These are phyloP conservation scores for Tetrapyrgos nigripes DNA, from an alignment of 1,284 basidiomycete species.

Conservation along the genomic window DNA sequence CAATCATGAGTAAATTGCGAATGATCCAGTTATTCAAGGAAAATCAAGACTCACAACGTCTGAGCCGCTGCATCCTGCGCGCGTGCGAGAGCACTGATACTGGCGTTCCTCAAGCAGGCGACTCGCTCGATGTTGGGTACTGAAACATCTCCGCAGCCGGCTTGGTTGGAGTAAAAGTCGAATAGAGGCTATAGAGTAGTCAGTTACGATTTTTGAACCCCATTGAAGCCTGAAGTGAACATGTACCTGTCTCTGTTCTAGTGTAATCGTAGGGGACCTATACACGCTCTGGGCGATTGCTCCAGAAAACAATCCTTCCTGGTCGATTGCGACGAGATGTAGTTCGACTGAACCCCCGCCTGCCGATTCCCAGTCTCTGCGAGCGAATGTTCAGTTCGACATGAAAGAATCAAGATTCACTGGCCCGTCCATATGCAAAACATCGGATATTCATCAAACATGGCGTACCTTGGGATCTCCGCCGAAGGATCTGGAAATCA, in stretches of 20 bases:
- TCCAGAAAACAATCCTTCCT: constrained; percentile 50
- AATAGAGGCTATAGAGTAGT: constrained; percentile 50
- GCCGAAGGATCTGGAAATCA: constrained; percentile 64
- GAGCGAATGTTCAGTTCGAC: too few species aligned
- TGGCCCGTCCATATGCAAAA: too few species aligned
- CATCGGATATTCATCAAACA: too few species aligned
- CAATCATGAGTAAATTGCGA: not conserved
- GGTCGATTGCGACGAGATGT: constrained; percentile 54
- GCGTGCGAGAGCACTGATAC: constrained; percentile 53
- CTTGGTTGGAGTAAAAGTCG: constrained; percentile 50
- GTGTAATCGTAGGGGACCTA: constrained; percentile 51
- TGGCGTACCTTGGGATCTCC: constrained; percentile 60
- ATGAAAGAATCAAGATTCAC: too few species aligned
- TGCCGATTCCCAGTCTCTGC: constrained; percentile 69
- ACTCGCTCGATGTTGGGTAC: constrained; percentile 41
- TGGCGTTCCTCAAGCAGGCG: constrained; percentile 53
- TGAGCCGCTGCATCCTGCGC: constrained; percentile 58
- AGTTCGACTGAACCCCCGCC: constrained; percentile 62
- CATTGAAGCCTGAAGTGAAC: not conserved
- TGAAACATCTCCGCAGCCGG: constrained; percentile 51
- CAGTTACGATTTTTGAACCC: not conserved
- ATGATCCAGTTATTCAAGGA: not conserved
- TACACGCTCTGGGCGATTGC: constrained; percentile 69
- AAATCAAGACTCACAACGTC: not conserved
- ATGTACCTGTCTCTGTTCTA: constrained; percentile 55